Conservation (phyloP, 805 yeast genomes). For the Vanderwaltozyma polyspora region DNA sequence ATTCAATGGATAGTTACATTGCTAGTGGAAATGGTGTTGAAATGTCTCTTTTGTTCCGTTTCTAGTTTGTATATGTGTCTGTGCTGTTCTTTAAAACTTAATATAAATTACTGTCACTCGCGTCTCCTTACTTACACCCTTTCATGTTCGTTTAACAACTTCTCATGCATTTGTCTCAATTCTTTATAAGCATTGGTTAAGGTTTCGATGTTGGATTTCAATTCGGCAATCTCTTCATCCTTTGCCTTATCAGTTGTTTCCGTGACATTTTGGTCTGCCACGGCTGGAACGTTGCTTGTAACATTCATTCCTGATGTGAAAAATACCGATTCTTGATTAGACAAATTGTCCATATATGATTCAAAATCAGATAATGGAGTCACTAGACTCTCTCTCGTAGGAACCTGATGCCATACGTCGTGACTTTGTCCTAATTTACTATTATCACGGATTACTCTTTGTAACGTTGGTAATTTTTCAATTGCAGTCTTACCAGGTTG, state of each 20-base stretch:
- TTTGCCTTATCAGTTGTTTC: conserved; percentile 9
- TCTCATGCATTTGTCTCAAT: conserved; percentile 49
- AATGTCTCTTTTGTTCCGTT: no score
- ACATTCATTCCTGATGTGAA: conserved; percentile 30
- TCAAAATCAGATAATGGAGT: conserved; percentile 30
- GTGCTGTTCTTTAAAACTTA: no score
- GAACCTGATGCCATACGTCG: conserved; percentile 30
- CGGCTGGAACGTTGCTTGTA: conserved; percentile 29
- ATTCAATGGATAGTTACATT: no score
- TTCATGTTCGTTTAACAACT: conserved; percentile 40
- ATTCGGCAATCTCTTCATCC: conserved; percentile 25
- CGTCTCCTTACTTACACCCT: no score
- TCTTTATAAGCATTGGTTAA: conserved; percentile 51
- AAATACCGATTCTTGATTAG: conserved; percentile 43
- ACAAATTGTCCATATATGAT: conserved; percentile 38
- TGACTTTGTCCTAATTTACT: conserved; percentile 30
- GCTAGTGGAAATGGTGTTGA: no score
- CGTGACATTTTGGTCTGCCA: conserved; percentile 1
- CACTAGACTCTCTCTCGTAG: conserved; percentile 4
- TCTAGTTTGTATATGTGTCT: no score
- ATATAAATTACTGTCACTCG: no score
- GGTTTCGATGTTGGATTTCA: conserved; percentile 37
- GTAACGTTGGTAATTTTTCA: conserved; percentile 46
- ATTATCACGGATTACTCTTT: conserved; percentile 42
- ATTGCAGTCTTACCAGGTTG: no score